Conservation (phyloP, 805 yeast species). For the Yarrowia sp. region DNA sequence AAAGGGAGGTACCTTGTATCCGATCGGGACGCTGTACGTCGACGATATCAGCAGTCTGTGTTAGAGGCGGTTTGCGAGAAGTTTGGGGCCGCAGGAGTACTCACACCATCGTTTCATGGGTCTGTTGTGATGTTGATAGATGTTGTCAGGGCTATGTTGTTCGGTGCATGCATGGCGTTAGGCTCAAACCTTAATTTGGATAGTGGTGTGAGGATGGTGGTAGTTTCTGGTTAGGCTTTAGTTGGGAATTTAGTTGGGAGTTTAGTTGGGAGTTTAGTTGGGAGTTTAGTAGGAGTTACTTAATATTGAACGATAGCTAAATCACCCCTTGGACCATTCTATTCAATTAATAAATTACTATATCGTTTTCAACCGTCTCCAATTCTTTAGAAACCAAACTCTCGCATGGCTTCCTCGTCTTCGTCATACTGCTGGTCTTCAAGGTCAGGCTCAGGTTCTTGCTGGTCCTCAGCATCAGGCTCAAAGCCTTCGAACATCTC, state of each 20-base stretch:
- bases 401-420: slow-evolving; percentile 14
- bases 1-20: slow-evolving; percentile 77
- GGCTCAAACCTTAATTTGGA: not conserved
- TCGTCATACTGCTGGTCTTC: slow-evolving; percentile 9
- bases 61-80: not conserved
- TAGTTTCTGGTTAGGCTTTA: not conserved
- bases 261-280: not conserved
- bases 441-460: slow-evolving; percentile 1
- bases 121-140: not conserved
- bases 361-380: too few species aligned
- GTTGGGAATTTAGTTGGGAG: not conserved
- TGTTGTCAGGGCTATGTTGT: not conserved
- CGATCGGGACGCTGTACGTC: slow-evolving; percentile 64
- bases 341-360: not conserved
- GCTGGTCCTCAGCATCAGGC: not conserved
- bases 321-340: too few species aligned
- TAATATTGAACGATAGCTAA: not conserved
- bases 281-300: not conserved
- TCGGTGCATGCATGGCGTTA: not conserved
- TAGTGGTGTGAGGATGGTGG: too few species aligned
- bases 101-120: slow-evolving; percentile 31
- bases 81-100: not conserved
- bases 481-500: slow-evolving; percentile 3
- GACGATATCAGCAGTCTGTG: slow-evolving; percentile 32
- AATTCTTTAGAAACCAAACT: slow-evolving; percentile 4